Conservation (phyloP, 768 basidiomycete genomes). For the Mycena rebaudengoi region DNA sequence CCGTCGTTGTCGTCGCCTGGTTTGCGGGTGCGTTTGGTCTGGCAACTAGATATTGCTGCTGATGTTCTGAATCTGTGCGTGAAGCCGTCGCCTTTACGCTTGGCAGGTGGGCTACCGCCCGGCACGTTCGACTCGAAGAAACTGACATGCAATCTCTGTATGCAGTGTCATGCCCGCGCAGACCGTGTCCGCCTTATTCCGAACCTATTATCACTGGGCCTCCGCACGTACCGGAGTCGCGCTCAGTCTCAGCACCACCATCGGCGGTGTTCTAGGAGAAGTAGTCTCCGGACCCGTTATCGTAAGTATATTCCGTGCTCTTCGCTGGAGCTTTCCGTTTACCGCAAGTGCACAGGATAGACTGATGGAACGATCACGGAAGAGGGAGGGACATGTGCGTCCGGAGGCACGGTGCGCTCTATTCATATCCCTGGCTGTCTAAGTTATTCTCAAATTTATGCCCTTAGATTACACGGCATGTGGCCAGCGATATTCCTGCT, state of each 20-base stretch:
- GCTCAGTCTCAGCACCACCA: constrained; percentile 24
- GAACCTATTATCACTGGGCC: constrained; percentile 22
- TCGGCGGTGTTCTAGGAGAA: constrained; percentile 30
- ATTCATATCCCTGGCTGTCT: no score
- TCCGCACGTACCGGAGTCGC: constrained; percentile 29
- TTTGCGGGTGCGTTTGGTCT: constrained; percentile 11
- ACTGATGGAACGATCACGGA: constrained; percentile 21
- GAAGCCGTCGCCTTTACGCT: constrained; percentile 29
- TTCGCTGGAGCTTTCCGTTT: no score
- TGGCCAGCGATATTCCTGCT: constrained; percentile 27
- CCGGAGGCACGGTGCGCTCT: constrained; percentile 18
- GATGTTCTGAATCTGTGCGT: neutral
- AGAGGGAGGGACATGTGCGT: constrained; percentile 20
- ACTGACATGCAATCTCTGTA: neutral
- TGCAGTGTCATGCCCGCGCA: constrained; percentile 31
- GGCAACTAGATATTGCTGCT: neutral
- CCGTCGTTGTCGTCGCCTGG: constrained; percentile 17
- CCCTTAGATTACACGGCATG: constrained; percentile 27
- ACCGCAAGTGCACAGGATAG: constrained; percentile 12
- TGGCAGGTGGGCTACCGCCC: constrained; percentile 19
- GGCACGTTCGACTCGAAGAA: neutral
- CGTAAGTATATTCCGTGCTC: neutral
- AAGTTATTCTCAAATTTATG: no score
- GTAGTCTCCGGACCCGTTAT: constrained; percentile 28
- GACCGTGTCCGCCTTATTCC: constrained; percentile 28